A percentile compares a stretch with the other conserved stretches of the same genome.
phyloP scores from a whole-genome alignment of 1,284 basidiomycete genomes.

The Mycena citricolor region DNA sequence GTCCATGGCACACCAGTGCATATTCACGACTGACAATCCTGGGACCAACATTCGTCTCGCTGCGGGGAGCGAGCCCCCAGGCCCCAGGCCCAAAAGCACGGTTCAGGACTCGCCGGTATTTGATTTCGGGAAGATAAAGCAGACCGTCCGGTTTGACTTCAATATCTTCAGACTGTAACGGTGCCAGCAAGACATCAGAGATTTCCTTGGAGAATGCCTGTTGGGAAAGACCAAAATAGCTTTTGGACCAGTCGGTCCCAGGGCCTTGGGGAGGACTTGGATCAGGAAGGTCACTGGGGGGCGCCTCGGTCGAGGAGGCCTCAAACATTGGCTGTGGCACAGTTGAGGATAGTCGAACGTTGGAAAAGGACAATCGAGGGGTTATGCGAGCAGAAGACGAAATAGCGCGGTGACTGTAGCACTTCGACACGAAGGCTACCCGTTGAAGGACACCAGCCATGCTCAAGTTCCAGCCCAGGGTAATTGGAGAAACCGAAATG shows the following conservation, averaged over 20 bases:
- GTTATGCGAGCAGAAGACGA: too few species aligned
- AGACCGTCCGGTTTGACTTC: slow-evolving; percentile 98
- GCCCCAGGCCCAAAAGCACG: slow-evolving; percentile 95
- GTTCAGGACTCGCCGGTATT: slow-evolving; percentile 94
- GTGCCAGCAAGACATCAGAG: slow-evolving; percentile 72
- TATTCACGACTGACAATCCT: slow-evolving; percentile 93
- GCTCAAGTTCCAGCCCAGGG: too few species aligned
- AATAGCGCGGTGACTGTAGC: too few species aligned
- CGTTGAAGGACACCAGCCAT: too few species aligned
- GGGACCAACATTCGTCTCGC: slow-evolving; percentile 88
- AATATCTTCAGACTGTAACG: slow-evolving; percentile 77
- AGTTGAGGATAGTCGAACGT: too few species aligned
- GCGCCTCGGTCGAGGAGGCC: too few species aligned
- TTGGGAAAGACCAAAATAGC: slow-evolving; percentile 80
- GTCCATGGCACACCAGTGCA: slow-evolving; percentile 89
- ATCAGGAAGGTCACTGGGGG: too few species aligned
- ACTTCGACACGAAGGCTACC: too few species aligned
- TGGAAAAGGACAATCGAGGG: too few species aligned
- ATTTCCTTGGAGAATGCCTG: slow-evolving; percentile 80
- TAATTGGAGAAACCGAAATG: too few species aligned
- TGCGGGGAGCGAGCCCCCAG: slow-evolving; percentile 94
- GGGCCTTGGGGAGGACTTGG: slow-evolving; percentile 27
- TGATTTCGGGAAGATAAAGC: slow-evolving; percentile 96
- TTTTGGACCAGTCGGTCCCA: slow-evolving; percentile 82
- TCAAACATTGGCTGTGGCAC: too few species aligned